These are phyloP conservation scores for Mimosa bimucronata DNA, from an alignment of 306 rosid species.

Conservation along the genomic window DNA sequence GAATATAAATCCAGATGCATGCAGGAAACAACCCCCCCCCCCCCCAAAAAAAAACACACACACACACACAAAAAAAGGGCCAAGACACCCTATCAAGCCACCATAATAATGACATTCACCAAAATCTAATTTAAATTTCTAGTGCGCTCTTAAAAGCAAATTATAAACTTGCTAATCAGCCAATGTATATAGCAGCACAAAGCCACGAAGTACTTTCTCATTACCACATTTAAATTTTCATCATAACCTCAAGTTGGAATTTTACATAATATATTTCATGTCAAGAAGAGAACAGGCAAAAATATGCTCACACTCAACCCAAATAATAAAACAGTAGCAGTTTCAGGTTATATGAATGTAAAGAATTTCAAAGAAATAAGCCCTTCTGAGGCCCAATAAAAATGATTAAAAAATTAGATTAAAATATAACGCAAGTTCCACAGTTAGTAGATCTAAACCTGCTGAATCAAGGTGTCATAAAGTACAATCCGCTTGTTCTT, in stretches of 20 bases:
- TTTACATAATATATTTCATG: constrained; percentile 7
- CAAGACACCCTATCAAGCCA: background rate
- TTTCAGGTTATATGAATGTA: background rate
- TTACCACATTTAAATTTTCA: background rate
- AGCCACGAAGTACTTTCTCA: background rate
- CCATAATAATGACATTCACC: background rate
- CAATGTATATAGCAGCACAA: background rate
- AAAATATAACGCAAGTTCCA: constrained; percentile 15
- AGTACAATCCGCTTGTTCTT: constrained; percentile 97
- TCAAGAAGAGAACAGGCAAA: background rate
- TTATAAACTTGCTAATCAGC: background rate
- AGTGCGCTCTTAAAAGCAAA: background rate
- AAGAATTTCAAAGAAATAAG: background rate
- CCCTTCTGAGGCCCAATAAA: constrained; percentile 12
- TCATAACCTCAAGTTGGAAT: background rate
- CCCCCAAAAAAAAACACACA: background rate
- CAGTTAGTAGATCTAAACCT: constrained; percentile 53
- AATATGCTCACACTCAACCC: constrained; percentile 1
- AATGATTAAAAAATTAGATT: constrained; percentile 4
- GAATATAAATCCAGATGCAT: background rate
- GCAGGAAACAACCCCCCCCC: background rate
- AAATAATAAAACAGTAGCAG: background rate
- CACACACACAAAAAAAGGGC: background rate
- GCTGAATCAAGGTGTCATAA: constrained; percentile 96
- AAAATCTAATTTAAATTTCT: background rate